These are phyloP conservation scores for Nectriaceae sp. DNA, from an alignment of 2,329 filamentous ascomycete genomes.

Conservation along the genomic window DNA sequence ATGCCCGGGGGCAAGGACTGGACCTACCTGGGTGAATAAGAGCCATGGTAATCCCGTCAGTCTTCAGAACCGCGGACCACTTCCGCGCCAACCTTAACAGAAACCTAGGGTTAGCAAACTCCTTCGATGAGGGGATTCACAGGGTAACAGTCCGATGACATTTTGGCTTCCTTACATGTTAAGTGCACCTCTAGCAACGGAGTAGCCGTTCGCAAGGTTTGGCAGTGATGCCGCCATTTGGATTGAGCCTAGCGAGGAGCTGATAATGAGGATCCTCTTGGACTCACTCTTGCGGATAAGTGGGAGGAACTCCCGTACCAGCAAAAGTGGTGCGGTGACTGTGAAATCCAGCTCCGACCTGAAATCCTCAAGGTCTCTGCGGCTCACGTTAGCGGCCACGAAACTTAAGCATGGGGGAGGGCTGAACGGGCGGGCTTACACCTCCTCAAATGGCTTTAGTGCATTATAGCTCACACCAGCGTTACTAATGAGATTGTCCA, in stretches of 20 bases:
- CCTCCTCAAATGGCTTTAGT: slow-evolving; percentile 15
- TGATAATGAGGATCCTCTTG: slow-evolving; percentile 20
- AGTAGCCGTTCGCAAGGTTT: slow-evolving; percentile 15
- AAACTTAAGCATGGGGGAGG: neutral
- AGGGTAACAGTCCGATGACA: neutral
- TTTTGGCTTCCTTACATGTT: slow-evolving; percentile 6
- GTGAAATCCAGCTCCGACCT: slow-evolving; percentile 5
- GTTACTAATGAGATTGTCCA: slow-evolving; percentile 24
- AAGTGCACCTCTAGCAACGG: slow-evolving; percentile 6
- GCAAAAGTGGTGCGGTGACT: slow-evolving; percentile 1
- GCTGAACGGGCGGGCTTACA: slow-evolving; percentile 11
- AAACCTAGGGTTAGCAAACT: neutral
- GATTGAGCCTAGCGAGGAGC: slow-evolving; percentile 22
- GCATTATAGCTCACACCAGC: slow-evolving; percentile 15
- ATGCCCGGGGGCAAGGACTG: neutral
- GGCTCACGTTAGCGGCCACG: neutral
- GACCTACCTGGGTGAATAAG: slow-evolving; percentile 23
- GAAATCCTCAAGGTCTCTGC: slow-evolving; percentile 4
- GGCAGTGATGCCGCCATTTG: slow-evolving; percentile 11
- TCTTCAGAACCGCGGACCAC: slow-evolving; percentile 22
- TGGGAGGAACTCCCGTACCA: slow-evolving; percentile 20
- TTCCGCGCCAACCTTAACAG: slow-evolving; percentile 18
- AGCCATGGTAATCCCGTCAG: slow-evolving; percentile 20
- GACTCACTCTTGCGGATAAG: slow-evolving; percentile 15
- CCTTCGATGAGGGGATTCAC: neutral